Evolutionary conservation across 192 early-diverging fungal genomes (phyloP).

Genomic region (Funneliformis mosseae): DNA sequence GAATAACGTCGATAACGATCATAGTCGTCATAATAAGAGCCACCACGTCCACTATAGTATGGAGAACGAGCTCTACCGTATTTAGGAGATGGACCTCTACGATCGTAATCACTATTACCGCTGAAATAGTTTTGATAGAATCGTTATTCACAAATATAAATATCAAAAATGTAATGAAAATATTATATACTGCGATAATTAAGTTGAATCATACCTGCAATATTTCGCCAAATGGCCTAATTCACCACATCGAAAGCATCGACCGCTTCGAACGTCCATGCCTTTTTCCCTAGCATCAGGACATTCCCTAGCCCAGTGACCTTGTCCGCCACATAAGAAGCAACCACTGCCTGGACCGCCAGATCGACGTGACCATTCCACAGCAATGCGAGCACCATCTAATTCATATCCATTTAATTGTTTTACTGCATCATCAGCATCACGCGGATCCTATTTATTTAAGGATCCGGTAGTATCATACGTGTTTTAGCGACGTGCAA

Average conservation of each 20-base stretch:
- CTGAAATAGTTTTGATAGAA: slow-evolving; percentile 6
- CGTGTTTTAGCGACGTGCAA: not conserved
- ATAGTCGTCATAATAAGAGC: slow-evolving; percentile 41
- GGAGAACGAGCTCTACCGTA: slow-evolving; percentile 45
- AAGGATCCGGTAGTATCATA: not conserved
- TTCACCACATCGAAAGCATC: slow-evolving; percentile 58
- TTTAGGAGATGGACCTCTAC: slow-evolving; percentile 39
- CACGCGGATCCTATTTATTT: slow-evolving; percentile 44
- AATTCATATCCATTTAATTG: slow-evolving; percentile 55
- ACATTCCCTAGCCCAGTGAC: slow-evolving; percentile 60
- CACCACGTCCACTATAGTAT: slow-evolving; percentile 36
- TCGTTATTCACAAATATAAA: no score
- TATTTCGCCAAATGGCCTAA: slow-evolving; percentile 55
- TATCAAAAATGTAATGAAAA: no score
- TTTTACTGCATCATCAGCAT: slow-evolving; percentile 56
- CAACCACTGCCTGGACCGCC: slow-evolving; percentile 55
- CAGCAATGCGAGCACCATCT: slow-evolving; percentile 52
- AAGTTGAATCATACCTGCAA: no score
- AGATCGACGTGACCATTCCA: slow-evolving; percentile 55
- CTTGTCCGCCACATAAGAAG: slow-evolving; percentile 55
- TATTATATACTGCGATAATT: no score
- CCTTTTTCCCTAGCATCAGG: slow-evolving; percentile 54
- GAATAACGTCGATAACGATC: slow-evolving; percentile 47
- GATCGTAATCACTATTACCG: slow-evolving; percentile 43
- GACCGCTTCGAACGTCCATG: slow-evolving; percentile 59